Conservation (phyloP, 208 protist genomes). For the Crithidia expoeki region DNA sequence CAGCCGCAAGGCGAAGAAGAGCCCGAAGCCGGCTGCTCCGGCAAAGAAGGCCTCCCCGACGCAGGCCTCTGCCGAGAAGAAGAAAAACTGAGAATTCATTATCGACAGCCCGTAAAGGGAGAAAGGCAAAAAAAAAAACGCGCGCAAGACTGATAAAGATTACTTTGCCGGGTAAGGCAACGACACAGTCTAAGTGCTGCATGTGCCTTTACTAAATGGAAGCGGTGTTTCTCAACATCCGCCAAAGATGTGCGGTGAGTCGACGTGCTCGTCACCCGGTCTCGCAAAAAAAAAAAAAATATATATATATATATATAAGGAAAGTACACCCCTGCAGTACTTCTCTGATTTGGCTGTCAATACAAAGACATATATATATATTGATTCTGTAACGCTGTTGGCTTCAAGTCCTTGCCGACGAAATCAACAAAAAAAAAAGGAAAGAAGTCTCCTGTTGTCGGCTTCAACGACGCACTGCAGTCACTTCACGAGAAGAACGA, state of each 20-base stretch:
- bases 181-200: no score
- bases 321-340: no score
- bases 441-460: no score
- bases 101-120: background rate
- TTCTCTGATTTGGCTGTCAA: constrained; percentile 3
- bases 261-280: background rate
- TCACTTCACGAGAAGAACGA: no score
- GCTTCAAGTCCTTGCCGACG: no score
- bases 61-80: constrained; percentile 14
- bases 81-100: constrained; percentile 9
- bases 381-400: no score
- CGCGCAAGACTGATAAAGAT: no score
- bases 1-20: constrained; percentile 13
- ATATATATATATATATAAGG: background rate
- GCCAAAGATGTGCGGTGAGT: background rate
- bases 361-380: no score
- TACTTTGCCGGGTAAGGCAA: no score
- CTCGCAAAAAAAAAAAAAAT: background rate
- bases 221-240: constrained; percentile 18
- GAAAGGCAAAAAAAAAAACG: background rate
- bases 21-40: background rate
- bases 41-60: constrained; percentile 7
- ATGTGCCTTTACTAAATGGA: no score
- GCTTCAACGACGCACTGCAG: no score
- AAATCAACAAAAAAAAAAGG: no score